Evolutionary conservation across 2,329 filamentous ascomycete genomes (phyloP).

Genomic region (Sarocladium oryzae): DNA sequence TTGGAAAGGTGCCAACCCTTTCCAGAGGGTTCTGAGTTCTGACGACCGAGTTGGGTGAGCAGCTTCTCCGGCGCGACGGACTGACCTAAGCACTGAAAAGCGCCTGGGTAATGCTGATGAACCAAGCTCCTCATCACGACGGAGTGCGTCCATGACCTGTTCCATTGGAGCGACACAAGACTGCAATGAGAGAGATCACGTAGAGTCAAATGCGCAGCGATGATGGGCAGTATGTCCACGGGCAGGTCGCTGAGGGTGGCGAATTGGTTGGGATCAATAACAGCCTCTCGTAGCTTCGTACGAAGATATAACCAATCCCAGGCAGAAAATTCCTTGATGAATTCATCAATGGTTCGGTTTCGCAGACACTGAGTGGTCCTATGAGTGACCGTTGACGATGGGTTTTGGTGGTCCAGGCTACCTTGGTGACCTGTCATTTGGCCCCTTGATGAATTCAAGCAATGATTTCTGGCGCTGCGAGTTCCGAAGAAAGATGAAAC

Average conservation of each 20-base stretch:
- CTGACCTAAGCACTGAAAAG: neutral
- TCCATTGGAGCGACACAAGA: neutral
- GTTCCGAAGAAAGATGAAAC: too few species aligned
- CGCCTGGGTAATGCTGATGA: neutral
- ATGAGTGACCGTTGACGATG: neutral
- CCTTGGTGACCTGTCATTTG: too few species aligned
- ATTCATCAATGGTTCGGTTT: constrained; percentile 1
- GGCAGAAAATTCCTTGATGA: neutral
- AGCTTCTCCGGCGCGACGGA: neutral
- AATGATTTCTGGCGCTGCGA: too few species aligned
- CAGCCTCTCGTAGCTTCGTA: neutral
- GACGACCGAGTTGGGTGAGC: neutral
- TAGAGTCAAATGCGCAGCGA: neutral
- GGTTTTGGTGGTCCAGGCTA: neutral
- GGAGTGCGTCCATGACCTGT: neutral
- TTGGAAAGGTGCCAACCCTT: neutral
- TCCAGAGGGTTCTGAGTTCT: neutral
- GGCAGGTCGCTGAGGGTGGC: neutral
- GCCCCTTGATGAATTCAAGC: too few species aligned
- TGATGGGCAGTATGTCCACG: neutral
- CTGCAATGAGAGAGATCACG: neutral
- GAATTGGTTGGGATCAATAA: neutral
- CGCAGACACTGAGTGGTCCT: neutral
- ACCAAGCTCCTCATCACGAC: neutral
- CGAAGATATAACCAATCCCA: constrained; percentile 3